These are phyloP conservation scores for Alternaria dauci DNA, from an alignment of 2,329 filamentous ascomycete species.

Conservation along the genomic window DNA sequence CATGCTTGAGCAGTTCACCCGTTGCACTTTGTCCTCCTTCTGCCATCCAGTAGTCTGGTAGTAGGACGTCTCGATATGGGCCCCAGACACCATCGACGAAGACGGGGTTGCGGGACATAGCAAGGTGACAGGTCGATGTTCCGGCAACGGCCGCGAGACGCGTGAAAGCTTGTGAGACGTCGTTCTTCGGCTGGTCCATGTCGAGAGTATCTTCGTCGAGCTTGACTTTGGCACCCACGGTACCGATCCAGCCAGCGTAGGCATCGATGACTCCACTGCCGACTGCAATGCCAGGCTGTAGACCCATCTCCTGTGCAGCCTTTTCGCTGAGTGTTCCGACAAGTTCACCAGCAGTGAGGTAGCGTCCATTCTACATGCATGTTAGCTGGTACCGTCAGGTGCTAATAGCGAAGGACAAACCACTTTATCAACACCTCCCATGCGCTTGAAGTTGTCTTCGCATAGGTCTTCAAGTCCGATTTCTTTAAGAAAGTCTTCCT, in stretches of 20 bases:
- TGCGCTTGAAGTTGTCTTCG: constrained; percentile 87
- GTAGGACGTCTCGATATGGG: constrained; percentile 91
- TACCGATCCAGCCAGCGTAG: constrained; percentile 98
- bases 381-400: constrained; percentile 41
- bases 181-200: constrained; percentile 75
- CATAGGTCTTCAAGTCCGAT: constrained; percentile 88
- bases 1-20: constrained; percentile 90
- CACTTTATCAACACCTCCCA: constrained; percentile 94
- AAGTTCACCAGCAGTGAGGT: constrained; percentile 89
- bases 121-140: constrained; percentile 96
- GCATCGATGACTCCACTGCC: constrained; percentile 98
- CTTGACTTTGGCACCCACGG: constrained; percentile 94
- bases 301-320: constrained; percentile 82
- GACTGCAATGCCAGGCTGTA: constrained; percentile 87
- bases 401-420: constrained; percentile 65
- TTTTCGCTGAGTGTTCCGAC: constrained; percentile 86
- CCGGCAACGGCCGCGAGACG: constrained; percentile 93
- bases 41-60: constrained; percentile 94
- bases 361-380: constrained; percentile 83
- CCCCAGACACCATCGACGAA: constrained; percentile 98
- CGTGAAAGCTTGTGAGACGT: constrained; percentile 90
- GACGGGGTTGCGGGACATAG: constrained; percentile 91
- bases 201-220: constrained; percentile 73
- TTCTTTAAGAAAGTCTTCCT: constrained; percentile 87
- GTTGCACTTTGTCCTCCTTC: constrained; percentile 97